A percentile compares a stretch with the other conserved stretches of the same genome.
Conservation (phyloP, 2,329 filamentous ascomycete genomes). For the Xylariales sp. region DNA sequence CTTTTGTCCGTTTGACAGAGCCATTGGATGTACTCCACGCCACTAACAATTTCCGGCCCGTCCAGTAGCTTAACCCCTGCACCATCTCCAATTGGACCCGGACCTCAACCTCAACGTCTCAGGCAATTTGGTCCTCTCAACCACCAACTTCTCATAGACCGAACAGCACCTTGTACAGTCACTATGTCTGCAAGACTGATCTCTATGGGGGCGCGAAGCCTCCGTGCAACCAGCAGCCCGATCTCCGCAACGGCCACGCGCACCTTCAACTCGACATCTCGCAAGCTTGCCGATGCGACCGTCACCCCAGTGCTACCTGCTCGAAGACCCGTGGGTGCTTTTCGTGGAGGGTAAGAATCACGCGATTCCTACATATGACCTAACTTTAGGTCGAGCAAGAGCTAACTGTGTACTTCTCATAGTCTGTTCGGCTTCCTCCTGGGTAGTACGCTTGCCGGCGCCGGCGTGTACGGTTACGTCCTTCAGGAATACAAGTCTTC, state of each 20-base stretch:
- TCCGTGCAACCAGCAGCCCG: conserved; percentile 10
- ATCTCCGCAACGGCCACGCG: conserved; percentile 25
- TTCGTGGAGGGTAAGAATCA: conserved; percentile 49
- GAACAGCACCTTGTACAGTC: conserved; percentile 8
- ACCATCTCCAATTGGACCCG: conserved; percentile 6
- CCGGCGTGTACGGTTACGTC: conserved; percentile 85
- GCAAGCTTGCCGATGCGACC: conserved; percentile 36
- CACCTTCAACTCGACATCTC: conserved; percentile 47
- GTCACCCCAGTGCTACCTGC: conserved; percentile 47
- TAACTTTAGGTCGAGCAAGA: neutral
- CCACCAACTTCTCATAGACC: conserved; percentile 6
- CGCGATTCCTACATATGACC: neutral
- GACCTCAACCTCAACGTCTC: neutral
- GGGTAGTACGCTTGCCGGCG: conserved; percentile 73
- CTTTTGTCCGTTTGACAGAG: too few species aligned
- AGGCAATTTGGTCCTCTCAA: neutral
- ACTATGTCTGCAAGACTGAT: conserved; percentile 46
- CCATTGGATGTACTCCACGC: conserved; percentile 1
- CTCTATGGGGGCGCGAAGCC: conserved; percentile 17
- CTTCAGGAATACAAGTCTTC: conserved; percentile 89
- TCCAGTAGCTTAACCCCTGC: conserved; percentile 8
- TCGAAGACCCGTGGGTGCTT: conserved; percentile 55
- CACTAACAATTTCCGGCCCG: too few species aligned
- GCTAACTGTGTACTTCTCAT: conserved; percentile 7
- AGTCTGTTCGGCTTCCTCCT: conserved; percentile 91